A percentile compares a stretch with the other conserved stretches of the same genome.
Conservation (phyloP, 768 basidiomycete species). For the Serendipita sp. region DNA sequence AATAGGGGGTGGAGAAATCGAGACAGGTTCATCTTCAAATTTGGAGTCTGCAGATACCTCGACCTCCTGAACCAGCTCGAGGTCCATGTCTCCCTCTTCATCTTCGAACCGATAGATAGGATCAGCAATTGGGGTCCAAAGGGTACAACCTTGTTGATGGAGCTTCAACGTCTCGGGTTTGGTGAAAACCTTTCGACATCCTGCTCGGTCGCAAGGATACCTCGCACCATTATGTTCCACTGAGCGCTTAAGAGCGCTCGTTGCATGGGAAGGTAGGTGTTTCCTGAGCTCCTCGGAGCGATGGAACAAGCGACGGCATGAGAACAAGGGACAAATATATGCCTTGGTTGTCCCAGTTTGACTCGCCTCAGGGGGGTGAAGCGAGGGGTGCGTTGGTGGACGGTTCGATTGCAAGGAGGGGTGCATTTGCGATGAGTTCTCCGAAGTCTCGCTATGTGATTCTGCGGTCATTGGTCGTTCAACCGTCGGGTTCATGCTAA, state of each 20-base stretch:
- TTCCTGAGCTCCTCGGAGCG: slow-evolving; percentile 82
- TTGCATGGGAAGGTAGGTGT: slow-evolving; percentile 32
- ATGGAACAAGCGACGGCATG: slow-evolving; percentile 77
- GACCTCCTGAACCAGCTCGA: not conserved
- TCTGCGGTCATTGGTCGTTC: slow-evolving; percentile 1
- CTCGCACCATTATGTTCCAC: not conserved
- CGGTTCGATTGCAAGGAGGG: not conserved
- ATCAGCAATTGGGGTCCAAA: not conserved
- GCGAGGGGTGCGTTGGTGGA: slow-evolving; percentile 9
- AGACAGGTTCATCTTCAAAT: not conserved
- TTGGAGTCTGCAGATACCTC: not conserved
- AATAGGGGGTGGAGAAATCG: not conserved
- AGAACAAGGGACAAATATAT: slow-evolving; percentile 68
- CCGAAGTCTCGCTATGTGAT: slow-evolving; percentile 3
- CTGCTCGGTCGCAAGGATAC: not conserved
- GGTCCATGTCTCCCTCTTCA: not conserved
- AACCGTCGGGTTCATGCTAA: not conserved
- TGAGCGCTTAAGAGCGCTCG: not conserved
- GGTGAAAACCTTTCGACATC: not conserved
- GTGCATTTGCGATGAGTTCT: not conserved
- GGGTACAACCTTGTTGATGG: not conserved
- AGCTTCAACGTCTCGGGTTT: not conserved
- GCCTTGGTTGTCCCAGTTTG: slow-evolving; percentile 18
- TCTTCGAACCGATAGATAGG: not conserved
- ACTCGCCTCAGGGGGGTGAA: slow-evolving; percentile 11